Conservation (phyloP, 2,329 filamentous ascomycete species). For the Talaromyces sp. region DNA sequence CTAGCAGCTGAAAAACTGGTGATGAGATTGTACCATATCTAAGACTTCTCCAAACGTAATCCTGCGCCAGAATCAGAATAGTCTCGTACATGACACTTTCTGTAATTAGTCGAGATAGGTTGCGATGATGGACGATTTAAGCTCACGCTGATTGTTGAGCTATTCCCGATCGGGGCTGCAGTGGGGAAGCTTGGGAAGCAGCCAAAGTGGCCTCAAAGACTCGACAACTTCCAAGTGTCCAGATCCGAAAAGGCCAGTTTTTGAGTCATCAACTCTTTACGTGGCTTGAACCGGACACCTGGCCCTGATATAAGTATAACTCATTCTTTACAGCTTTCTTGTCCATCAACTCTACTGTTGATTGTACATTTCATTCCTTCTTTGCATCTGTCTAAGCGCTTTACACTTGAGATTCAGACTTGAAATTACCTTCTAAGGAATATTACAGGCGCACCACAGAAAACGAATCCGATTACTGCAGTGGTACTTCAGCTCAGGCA, state of each 20-base stretch:
- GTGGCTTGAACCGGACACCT: constrained; percentile 1
- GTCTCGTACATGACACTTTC: too few species aligned
- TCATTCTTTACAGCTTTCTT: background rate
- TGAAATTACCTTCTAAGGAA: background rate
- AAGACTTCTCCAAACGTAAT: background rate
- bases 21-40: background rate
- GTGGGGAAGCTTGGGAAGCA: background rate
- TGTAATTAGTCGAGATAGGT: too few species aligned
- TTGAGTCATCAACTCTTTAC: background rate
- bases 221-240: background rate
- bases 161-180: background rate
- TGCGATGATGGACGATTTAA: background rate
- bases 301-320: background rate
- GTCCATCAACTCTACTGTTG: background rate
- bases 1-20: background rate
- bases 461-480: background rate
- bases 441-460: background rate
- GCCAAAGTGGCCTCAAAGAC: constrained; percentile 2
- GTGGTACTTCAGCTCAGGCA: background rate
- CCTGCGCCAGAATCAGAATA: background rate
- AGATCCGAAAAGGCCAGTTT: constrained; percentile 1
- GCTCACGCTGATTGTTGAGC: background rate
- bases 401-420: background rate
- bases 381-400: background rate
- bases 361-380: background rate